phyloP scores from a whole-genome alignment of 2,329 filamentous ascomycete genomes.

The Cercospora beticola region DNA sequence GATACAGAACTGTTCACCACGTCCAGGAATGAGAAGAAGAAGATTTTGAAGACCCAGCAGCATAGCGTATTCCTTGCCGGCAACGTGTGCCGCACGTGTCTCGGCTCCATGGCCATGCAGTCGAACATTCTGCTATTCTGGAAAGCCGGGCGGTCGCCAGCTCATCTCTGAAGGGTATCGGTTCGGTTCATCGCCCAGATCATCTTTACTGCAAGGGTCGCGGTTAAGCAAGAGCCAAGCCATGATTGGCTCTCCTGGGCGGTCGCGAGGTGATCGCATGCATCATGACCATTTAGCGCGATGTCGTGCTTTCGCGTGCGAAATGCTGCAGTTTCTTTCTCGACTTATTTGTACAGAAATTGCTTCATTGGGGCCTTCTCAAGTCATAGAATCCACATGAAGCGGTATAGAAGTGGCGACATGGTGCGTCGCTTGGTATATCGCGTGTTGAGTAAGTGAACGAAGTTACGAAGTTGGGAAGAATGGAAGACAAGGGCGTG shows the following conservation, averaged over 20 bases:
- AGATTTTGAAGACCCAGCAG: background rate
- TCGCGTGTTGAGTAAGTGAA: background rate
- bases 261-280: constrained; percentile 5
- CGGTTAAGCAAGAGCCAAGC: constrained; percentile 5
- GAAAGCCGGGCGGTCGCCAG: background rate
- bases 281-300: constrained; percentile 1
- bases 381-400: background rate
- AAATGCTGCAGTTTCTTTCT: background rate
- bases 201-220: background rate
- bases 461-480: background rate
- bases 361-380: background rate
- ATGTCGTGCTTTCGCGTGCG: constrained; percentile 13
- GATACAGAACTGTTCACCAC: background rate
- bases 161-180: background rate
- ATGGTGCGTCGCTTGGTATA: background rate
- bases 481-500: background rate
- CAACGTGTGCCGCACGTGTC: background rate
- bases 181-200: constrained; percentile 7
- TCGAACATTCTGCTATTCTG: background rate
- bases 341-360: background rate
- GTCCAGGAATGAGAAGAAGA: background rate
- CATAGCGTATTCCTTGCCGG: background rate
- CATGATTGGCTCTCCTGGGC: constrained; percentile 11
- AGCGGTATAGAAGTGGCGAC: background rate
- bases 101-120: background rate